These are phyloP conservation scores for Lichtheimia ramosa DNA, from an alignment of 371 early-diverging fungal genomes.

Conservation along the genomic window DNA sequence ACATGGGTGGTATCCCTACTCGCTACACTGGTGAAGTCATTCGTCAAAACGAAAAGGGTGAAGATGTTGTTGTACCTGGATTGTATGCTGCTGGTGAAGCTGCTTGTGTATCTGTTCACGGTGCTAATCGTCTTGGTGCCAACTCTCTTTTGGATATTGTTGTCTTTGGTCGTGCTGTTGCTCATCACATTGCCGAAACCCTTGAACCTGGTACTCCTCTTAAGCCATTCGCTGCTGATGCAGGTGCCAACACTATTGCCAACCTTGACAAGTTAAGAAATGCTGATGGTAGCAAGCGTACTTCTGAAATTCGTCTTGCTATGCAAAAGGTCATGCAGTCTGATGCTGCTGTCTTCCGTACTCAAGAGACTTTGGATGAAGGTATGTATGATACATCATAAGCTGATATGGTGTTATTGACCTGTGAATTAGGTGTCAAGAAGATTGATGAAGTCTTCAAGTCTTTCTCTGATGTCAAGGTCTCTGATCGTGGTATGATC, in stretches of 20 bases:
- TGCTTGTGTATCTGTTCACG: conserved; percentile 94
- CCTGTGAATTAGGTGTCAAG: conserved; percentile 11
- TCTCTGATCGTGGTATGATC: conserved; percentile 92
- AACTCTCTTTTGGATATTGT: conserved; percentile 96
- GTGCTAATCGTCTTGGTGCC: conserved; percentile 97
- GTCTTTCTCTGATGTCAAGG: conserved; percentile 82
- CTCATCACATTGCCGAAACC: conserved; percentile 91
- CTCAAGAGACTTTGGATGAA: conserved; percentile 87
- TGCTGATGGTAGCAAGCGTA: conserved; percentile 76
- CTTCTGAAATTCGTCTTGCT: conserved; percentile 87
- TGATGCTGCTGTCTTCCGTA: conserved; percentile 97
- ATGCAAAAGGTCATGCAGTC: conserved; percentile 99
- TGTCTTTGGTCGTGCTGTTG: conserved; percentile 96
- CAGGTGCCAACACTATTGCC: conserved; percentile 86
- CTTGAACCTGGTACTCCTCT: conserved; percentile 87
- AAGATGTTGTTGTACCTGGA: conserved; percentile 86
- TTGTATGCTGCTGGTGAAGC: conserved; percentile 96
- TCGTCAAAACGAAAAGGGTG: conserved; percentile 69
- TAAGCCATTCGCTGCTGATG: conserved; percentile 78
- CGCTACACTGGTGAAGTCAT: conserved; percentile 96
- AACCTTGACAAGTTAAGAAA: conserved; percentile 93
- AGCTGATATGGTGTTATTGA: neutral
- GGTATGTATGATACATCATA: conserved; percentile 31
- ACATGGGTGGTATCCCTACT: conserved; percentile 99
- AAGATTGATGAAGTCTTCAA: conserved; percentile 86